Evolutionary conservation across 75 land plant species (phyloP).

Genomic region (Isoetes taiwanensis): DNA sequence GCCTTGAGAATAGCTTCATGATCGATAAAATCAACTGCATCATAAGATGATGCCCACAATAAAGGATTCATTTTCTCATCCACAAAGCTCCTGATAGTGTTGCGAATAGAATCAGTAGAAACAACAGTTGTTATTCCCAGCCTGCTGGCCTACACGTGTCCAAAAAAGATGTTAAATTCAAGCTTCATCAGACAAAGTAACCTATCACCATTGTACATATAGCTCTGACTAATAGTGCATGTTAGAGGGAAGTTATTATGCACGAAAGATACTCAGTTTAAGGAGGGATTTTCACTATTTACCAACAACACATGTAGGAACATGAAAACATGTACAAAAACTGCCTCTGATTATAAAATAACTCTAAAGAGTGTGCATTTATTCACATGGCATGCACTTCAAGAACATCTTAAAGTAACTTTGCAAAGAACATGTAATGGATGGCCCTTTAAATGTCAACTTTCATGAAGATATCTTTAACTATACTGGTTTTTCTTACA

Average conservation of each 20-base stretch:
- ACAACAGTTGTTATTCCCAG: constrained; percentile 90
- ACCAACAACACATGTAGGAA: background rate
- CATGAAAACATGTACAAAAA: too few relatives aligned
- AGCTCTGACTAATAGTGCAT: background rate
- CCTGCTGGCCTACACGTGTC: constrained; percentile 54
- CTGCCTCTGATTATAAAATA: too few relatives aligned
- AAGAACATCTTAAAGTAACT: too few relatives aligned
- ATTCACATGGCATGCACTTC: too few relatives aligned
- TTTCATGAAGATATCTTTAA: too few relatives aligned
- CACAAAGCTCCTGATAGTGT: constrained; percentile 94
- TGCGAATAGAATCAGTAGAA: constrained; percentile 93
- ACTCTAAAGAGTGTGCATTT: too few relatives aligned
- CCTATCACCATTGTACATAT: background rate
- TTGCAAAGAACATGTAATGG: too few relatives aligned
- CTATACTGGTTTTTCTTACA: too few relatives aligned
- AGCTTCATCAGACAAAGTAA: background rate
- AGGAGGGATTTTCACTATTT: background rate
- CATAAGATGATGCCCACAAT: constrained; percentile 90
- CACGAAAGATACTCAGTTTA: background rate
- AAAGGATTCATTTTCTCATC: constrained; percentile 78
- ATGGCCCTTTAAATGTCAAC: too few relatives aligned
- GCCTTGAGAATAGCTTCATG: constrained; percentile 80
- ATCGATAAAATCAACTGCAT: constrained; percentile 88
- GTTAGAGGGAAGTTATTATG: background rate
- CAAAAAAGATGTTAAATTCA: background rate